Base-by-base conservation (phyloP, 768 basidiomycete genomes). In the Amanita pseudoporphyria region DNA sequence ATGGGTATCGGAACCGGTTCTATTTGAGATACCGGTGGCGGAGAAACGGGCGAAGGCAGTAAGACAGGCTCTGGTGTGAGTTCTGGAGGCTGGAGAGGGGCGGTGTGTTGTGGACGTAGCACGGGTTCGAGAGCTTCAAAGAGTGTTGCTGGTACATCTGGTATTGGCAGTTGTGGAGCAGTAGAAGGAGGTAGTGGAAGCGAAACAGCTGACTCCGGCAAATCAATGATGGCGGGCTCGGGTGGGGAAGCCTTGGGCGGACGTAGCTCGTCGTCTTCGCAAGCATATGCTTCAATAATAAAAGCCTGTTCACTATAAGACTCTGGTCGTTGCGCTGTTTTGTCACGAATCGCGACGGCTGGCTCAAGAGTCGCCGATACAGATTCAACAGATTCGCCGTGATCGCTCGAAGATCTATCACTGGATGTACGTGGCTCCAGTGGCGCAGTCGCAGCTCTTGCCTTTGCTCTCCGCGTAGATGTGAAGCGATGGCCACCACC, bases 401-500 rank as follows among this genome's bases (percentile, higher is more conserved):
- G 82, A 55, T 87, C 84, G 56, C 76, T 84, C 33, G 82, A 79
- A 19, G 84, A 86, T 38, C 80, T 60, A 49, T 87, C 86, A 60
- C 81, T 83, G 6, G 84, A 87, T 1, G 77, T 75, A 49, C 83
- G 79, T 36, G 70, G 63, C 45, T 79, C 78, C 32, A 64, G 49
- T 56, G 45, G 48, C 58, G 59, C 24, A 60, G 59, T 52, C 52
- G 57, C 12, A 58, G 55, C 51, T 63, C 62, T 52, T 13, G 65
- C 60, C 12, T 60, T 60, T 14, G 66, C 67, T 40, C 74, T 61
- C 47, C 73, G 66, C 13, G 70, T 67, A 21, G 78, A 65, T 31
- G 76, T 74, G 66, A 94, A 94, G 9, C 91, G 83, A 72, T 89
- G 89, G 1, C 87, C 87, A 30, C 78, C 81, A 9, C 85, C 87